Evolutionary conservation across 768 basidiomycete species (phyloP).

Genomic region (Lentinula boryana): DNA sequence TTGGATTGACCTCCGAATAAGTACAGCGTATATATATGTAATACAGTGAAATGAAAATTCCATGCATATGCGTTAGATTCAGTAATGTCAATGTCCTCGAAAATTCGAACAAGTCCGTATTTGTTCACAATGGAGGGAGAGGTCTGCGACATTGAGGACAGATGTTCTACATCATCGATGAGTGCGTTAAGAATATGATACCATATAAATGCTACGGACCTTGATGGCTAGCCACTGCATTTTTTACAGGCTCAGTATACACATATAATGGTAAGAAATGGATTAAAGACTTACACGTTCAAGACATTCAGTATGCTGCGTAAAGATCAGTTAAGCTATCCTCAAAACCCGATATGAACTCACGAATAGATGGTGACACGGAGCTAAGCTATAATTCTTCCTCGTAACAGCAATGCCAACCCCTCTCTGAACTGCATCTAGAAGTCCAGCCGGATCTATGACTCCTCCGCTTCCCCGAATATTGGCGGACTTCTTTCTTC

Average conservation of each 20-base stretch:
- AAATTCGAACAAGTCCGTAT: too few species aligned
- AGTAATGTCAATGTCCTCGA: too few species aligned
- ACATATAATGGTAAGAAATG: too few species aligned
- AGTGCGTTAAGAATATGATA: neutral
- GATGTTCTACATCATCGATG: constrained; percentile 52
- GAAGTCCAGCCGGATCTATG: constrained; percentile 16
- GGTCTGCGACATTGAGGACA: constrained; percentile 89
- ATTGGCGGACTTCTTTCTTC: neutral
- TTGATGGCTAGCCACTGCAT: constrained; percentile 71
- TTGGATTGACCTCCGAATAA: too few species aligned
- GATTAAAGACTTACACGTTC: constrained; percentile 48
- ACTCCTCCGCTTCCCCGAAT: constrained; percentile 15
- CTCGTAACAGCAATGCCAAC: constrained; percentile 40
- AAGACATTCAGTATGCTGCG: constrained; percentile 80
- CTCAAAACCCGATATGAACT: constrained; percentile 21
- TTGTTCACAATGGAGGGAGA: constrained; percentile 64
- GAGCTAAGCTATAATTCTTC: constrained; percentile 78
- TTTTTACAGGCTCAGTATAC: neutral
- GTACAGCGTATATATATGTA: too few species aligned
- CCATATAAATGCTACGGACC: constrained; percentile 27
- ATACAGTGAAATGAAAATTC: too few species aligned
- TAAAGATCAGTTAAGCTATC: neutral
- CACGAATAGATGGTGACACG: constrained; percentile 86
- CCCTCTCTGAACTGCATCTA: constrained; percentile 25
- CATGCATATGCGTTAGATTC: neutral